A percentile compares a stretch with the other conserved stretches of the same genome.
These are phyloP conservation scores for Cercis canadensis DNA, from an alignment of 306 rosid species.

Conservation along the genomic window DNA sequence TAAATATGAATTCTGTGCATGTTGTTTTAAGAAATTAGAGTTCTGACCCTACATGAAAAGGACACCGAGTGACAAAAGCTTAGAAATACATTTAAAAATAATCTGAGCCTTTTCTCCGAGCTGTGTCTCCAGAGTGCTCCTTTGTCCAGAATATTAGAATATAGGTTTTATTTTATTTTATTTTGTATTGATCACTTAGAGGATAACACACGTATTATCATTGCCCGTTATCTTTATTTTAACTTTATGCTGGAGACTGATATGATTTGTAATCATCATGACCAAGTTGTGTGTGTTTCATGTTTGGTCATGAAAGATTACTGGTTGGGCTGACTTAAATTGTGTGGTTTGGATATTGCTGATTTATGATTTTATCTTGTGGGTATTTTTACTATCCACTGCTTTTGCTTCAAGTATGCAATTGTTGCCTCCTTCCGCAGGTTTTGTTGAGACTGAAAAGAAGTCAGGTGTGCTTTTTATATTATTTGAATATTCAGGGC, in stretches of 20 bases:
- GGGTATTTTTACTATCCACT: neutral
- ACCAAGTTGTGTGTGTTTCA: neutral
- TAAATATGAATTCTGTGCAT: neutral
- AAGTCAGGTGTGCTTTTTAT: conserved; percentile 64
- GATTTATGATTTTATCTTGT: neutral
- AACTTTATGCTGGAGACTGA: neutral
- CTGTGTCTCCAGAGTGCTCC: neutral
- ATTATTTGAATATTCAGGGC: conserved; percentile 66
- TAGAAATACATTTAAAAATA: neutral
- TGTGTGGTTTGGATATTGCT: conserved; percentile 2
- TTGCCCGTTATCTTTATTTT: neutral
- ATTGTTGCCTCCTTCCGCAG: conserved; percentile 47
- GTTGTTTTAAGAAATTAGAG: neutral
- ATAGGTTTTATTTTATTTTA: too few species aligned
- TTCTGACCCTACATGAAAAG: neutral
- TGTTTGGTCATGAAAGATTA: conserved; percentile 15
- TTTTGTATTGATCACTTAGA: too few species aligned
- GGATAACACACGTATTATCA: too few species aligned
- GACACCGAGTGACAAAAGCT: neutral
- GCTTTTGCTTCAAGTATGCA: conserved; percentile 29
- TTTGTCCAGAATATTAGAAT: neutral
- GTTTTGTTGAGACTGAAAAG: conserved; percentile 50
- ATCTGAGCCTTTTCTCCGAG: neutral
- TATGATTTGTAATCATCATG: neutral
- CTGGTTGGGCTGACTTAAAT: conserved; percentile 3